These are phyloP conservation scores for Neoboletus magnificus DNA, from an alignment of 768 basidiomycete genomes.

Conservation along the genomic window DNA sequence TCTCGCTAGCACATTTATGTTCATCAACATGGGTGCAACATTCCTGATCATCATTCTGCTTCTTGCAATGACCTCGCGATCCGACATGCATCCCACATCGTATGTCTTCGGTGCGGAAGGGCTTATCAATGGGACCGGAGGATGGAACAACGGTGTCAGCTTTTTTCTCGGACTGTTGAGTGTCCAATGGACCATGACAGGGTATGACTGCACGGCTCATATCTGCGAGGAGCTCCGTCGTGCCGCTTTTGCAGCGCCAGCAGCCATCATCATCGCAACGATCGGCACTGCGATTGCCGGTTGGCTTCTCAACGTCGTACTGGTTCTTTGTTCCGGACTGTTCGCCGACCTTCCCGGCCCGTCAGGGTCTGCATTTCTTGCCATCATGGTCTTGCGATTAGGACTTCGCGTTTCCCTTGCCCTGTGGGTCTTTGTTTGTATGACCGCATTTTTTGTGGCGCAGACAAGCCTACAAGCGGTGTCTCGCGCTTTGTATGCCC, in stretches of 20 bases:
- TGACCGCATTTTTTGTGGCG: slow-evolving; percentile 61
- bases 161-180: slow-evolving; percentile 46
- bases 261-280: slow-evolving; percentile 43
- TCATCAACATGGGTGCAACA: slow-evolving; percentile 44
- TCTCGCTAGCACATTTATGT: slow-evolving; percentile 38
- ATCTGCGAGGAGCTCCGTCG: slow-evolving; percentile 47
- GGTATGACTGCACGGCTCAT: slow-evolving; percentile 28
- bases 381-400: slow-evolving; percentile 53
- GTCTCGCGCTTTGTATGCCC: slow-evolving; percentile 57
- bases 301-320: slow-evolving; percentile 63
- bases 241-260: slow-evolving; percentile 47
- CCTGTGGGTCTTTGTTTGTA: slow-evolving; percentile 56
- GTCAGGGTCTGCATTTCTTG: slow-evolving; percentile 53
- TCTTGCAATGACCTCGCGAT: slow-evolving; percentile 40
- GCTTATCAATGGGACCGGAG: slow-evolving; percentile 42
- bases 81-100: slow-evolving; percentile 53
- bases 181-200: slow-evolving; percentile 47
- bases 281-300: slow-evolving; percentile 49
- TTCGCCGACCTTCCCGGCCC: slow-evolving; percentile 48
- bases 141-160: slow-evolving; percentile 39
- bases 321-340: slow-evolving; percentile 57
- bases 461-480: slow-evolving; percentile 51
- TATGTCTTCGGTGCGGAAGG: slow-evolving; percentile 53
- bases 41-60: slow-evolving; percentile 43
- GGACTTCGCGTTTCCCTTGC: slow-evolving; percentile 49